Conservation (phyloP, 2,329 filamentous ascomycete genomes). For the Onygena corvina region DNA sequence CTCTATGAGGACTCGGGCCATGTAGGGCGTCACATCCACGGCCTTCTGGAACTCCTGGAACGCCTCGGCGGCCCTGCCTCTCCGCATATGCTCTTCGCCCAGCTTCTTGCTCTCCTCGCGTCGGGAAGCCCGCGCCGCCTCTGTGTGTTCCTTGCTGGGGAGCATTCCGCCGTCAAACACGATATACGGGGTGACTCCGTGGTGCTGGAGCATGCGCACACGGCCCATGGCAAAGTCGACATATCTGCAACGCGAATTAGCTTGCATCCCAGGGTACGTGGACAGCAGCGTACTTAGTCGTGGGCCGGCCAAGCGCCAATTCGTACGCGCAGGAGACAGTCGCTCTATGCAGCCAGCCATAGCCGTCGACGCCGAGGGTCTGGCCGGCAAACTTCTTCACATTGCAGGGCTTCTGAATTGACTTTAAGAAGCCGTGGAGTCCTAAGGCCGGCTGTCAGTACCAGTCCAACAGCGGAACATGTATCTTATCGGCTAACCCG, state of each 20-base stretch:
- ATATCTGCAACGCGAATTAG: slow-evolving; percentile 46
- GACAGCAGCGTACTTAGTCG: slow-evolving; percentile 56
- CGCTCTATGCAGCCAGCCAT: slow-evolving; percentile 95
- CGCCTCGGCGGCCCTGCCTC: slow-evolving; percentile 69
- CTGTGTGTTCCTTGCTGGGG: slow-evolving; percentile 83
- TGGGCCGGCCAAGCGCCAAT: slow-evolving; percentile 76
- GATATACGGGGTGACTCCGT: slow-evolving; percentile 84
- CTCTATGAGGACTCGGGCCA: slow-evolving; percentile 85
- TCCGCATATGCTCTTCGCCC: slow-evolving; percentile 66
- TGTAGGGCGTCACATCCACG: slow-evolving; percentile 88
- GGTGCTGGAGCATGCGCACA: slow-evolving; percentile 87
- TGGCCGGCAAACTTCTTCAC: slow-evolving; percentile 79
- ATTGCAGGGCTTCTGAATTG: slow-evolving; percentile 79
- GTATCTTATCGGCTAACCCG: slow-evolving; percentile 24
- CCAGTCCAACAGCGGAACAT: background rate
- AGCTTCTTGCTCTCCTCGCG: slow-evolving; percentile 64
- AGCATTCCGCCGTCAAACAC: slow-evolving; percentile 94
- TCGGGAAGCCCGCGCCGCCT: slow-evolving; percentile 60
- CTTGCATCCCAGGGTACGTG: background rate
- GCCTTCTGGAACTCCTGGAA: slow-evolving; percentile 84
- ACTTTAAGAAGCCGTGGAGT: slow-evolving; percentile 82
- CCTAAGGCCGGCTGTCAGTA: slow-evolving; percentile 40
- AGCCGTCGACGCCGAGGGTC: slow-evolving; percentile 88
- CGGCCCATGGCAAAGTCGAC: slow-evolving; percentile 82
- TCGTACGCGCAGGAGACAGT: slow-evolving; percentile 84